These are phyloP conservation scores for Thielaviopsis ethacetica DNA, from an alignment of 2,329 filamentous ascomycete genomes.

Conservation along the genomic window DNA sequence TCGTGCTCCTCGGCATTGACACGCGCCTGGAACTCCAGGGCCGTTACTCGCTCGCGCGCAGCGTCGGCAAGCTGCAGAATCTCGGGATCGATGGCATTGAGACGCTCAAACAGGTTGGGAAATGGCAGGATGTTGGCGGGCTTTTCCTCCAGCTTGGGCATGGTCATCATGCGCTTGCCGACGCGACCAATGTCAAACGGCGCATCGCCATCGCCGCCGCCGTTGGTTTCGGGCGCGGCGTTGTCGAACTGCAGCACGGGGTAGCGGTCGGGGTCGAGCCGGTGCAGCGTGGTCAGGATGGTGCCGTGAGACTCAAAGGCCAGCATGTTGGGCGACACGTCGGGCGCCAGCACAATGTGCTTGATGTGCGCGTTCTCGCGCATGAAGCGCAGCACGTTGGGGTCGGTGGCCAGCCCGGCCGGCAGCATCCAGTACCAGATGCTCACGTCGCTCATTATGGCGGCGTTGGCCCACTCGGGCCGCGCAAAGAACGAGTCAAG, in stretches of 20 bases:
- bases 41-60: conserved; percentile 26
- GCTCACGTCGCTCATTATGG: conserved; percentile 47
- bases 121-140: conserved; percentile 30
- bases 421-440: conserved; percentile 73
- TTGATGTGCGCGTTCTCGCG: conserved; percentile 39
- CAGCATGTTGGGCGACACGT: conserved; percentile 61
- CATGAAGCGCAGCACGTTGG: conserved; percentile 54
- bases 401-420: conserved; percentile 44
- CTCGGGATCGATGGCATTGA: conserved; percentile 22
- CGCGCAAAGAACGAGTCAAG: conserved; percentile 52
- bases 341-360: conserved; percentile 63
- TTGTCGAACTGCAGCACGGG: conserved; percentile 52
- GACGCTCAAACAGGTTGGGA: conserved; percentile 29
- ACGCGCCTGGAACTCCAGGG: conserved; percentile 29
- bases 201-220: conserved; percentile 12
- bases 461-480: conserved; percentile 49
- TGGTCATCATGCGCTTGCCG: conserved; percentile 29
- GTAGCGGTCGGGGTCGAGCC: conserved; percentile 61
- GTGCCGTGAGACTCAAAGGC: conserved; percentile 49
- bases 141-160: conserved; percentile 30
- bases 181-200: conserved; percentile 25
- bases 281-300: conserved; percentile 51
- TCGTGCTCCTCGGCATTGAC: conserved; percentile 40
- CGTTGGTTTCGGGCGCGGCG: conserved; percentile 16
- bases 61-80: conserved; percentile 36